A percentile compares a stretch with the other conserved stretches of the same genome.
Evolutionary conservation across 2,329 filamentous ascomycete genomes (phyloP).

Genomic region (Celoporthe dispersa): DNA sequence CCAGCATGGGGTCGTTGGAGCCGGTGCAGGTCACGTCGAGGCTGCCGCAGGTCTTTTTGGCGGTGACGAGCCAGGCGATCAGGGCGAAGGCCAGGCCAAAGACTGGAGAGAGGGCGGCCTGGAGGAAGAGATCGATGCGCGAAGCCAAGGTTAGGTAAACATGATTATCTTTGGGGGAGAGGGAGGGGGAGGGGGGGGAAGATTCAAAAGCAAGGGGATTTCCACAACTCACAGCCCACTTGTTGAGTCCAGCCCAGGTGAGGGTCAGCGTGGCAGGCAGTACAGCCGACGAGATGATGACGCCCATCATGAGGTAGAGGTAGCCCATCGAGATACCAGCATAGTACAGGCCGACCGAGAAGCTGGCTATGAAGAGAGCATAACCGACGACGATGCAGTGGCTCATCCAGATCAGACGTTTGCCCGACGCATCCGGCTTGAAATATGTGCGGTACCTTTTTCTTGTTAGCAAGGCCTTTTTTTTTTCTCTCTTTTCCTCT

Average conservation of each 20-base stretch:
- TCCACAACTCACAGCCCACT: conserved; percentile 55
- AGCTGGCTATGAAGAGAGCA: conserved; percentile 75
- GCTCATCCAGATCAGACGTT: conserved; percentile 77
- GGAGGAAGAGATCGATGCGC: background rate
- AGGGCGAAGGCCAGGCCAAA: conserved; percentile 71
- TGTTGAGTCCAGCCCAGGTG: conserved; percentile 80
- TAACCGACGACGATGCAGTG: conserved; percentile 74
- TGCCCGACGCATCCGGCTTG: conserved; percentile 76
- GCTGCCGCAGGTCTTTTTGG: conserved; percentile 68
- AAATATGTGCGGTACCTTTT: conserved; percentile 77
- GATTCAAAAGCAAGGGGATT: background rate
- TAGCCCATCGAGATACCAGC: conserved; percentile 86
- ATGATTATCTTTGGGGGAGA: background rate
- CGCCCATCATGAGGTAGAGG: conserved; percentile 88
- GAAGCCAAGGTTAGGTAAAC: background rate
- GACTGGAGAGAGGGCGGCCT: conserved; percentile 68
- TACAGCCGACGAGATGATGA: conserved; percentile 85
- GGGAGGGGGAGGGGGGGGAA: no score
- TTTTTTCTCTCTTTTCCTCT: background rate
- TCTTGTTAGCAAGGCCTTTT: background rate
- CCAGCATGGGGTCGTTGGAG: conserved; percentile 86
- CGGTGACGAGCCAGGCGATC: conserved; percentile 78
- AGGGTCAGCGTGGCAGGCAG: conserved; percentile 81
- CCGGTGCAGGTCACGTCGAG: conserved; percentile 78
- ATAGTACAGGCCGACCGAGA: conserved; percentile 76